Conservation (phyloP, 768 basidiomycete genomes). For the Rhodotorula toruloides region DNA sequence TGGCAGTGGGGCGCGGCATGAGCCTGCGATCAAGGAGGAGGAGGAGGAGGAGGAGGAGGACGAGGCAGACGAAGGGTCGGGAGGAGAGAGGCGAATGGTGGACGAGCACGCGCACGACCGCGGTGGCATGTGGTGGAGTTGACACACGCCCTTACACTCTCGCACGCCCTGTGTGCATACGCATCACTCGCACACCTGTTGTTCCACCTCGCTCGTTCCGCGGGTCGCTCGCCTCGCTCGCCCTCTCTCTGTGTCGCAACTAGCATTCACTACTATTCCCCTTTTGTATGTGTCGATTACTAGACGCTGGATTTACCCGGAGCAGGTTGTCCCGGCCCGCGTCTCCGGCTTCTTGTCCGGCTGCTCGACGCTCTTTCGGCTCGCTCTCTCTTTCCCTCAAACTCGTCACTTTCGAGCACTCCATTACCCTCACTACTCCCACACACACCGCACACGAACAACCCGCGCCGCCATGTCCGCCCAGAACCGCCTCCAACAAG, state of each 20-base stretch:
- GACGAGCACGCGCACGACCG: not conserved
- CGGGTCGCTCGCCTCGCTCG: no score
- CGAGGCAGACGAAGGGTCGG: no score
- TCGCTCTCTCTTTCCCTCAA: not conserved
- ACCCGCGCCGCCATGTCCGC: constrained; percentile 18
- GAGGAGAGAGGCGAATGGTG: no score
- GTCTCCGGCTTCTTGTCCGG: not conserved
- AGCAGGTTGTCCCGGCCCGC: no score
- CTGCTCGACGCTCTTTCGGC: not conserved
- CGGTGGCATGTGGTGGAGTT: not conserved
- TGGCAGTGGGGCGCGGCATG: no score
- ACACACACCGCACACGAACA: not conserved
- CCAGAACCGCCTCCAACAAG: constrained; percentile 20
- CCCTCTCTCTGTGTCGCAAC: no score
- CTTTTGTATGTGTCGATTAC: no score
- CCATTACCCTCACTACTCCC: not conserved
- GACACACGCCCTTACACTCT: not conserved
- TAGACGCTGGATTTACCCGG: no score
- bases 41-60: not conserved
- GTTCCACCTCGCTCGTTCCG: no score
- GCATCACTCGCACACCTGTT: no score
- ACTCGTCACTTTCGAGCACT: no score
- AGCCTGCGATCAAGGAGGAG: not conserved
- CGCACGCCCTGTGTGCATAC: not conserved
- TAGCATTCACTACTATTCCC: no score